These are phyloP conservation scores for Lichtheimia ornata DNA, from an alignment of 371 early-diverging fungal genomes.

Conservation along the genomic window DNA sequence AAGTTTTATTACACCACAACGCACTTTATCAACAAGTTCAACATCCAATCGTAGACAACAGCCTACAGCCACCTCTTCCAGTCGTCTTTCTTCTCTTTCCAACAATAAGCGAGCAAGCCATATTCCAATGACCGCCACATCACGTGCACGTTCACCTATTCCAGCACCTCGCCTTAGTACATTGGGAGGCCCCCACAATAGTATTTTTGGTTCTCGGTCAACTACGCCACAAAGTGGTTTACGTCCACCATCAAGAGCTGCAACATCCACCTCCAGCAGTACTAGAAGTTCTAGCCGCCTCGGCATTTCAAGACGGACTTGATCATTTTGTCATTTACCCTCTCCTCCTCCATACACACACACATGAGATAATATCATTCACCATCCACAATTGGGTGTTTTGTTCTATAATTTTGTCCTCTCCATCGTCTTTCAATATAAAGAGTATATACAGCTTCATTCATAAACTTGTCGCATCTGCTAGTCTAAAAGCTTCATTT, in stretches of 20 bases:
- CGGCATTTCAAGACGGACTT: slow-evolving; percentile 13
- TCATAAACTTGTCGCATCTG: background rate
- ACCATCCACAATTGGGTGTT: too few relatives aligned
- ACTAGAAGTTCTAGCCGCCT: slow-evolving; percentile 15
- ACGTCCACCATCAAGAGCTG: slow-evolving; percentile 5
- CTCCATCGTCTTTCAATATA: background rate
- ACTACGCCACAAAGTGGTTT: background rate
- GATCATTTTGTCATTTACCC: background rate
- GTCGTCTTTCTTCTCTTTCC: slow-evolving; percentile 11
- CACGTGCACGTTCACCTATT: slow-evolving; percentile 11
- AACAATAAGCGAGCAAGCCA: slow-evolving; percentile 14
- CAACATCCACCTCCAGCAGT: slow-evolving; percentile 2
- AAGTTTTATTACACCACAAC: slow-evolving; percentile 7
- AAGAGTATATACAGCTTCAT: background rate
- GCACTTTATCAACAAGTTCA: slow-evolving; percentile 10
- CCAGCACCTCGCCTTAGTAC: background rate
- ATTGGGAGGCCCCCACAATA: slow-evolving; percentile 4
- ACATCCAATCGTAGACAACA: slow-evolving; percentile 1
- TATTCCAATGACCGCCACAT: slow-evolving; percentile 15
- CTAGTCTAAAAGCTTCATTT: slow-evolving; percentile 8
- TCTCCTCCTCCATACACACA: too few relatives aligned
- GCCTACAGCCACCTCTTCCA: background rate
- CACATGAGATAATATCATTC: too few relatives aligned
- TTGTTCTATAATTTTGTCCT: background rate
- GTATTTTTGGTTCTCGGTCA: slow-evolving; percentile 10